Base-by-base conservation (phyloP, 352 stramenopile species). In the Pseudoperonospora humuli region DNA sequence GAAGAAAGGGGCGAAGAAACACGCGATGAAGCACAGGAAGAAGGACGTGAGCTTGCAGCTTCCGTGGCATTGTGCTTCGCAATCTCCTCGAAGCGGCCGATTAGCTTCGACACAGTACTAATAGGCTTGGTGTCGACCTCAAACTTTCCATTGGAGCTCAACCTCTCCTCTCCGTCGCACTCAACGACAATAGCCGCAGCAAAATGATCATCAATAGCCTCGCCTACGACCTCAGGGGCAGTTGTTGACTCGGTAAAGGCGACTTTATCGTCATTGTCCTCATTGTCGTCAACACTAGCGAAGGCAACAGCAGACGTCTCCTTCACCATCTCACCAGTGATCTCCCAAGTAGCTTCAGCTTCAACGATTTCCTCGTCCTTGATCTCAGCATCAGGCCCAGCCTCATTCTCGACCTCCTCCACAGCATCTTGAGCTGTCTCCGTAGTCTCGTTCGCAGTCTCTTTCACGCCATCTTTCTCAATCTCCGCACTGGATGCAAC, bases 11-110 rank as follows among this genome's bases (percentile, higher is more conserved):
- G 34, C 6, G 46, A 55, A 14, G 40, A 50, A 21, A 33, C 36
- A 38, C 44, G 36, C 2, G 51, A 50, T 18, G 50, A 51, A 7
- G 35, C 26, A n/a, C 45, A 39, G 8, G 44, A 57, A 29, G 34
- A 57, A 3, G 39, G 13, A 17, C 57, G 40, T 9, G 45, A 57
- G 15, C 13, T 50, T 2, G 45, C 40, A 29, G 39, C 45, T 41
- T 61, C 41, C 5, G 18, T 24, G 5, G 42, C 57, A 10, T 66
- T 53, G 14, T 14, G 31, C 26, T 39, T 46, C 7, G 57, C 57
- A n/a, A 67, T 39, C n/a, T 55, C 7, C 40, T 67, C 57, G 20
- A 47, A 67, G 29, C 57, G 57, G n/a, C 46, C 47, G 29, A 67
- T 67, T 7, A 67, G 45, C 27, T 50, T 55, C 0, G 47, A n/a